Percentiles rank a stretch among this genome's conserved stretches.
Conservation (phyloP, 805 yeast species). For the Candida michaelii region DNA sequence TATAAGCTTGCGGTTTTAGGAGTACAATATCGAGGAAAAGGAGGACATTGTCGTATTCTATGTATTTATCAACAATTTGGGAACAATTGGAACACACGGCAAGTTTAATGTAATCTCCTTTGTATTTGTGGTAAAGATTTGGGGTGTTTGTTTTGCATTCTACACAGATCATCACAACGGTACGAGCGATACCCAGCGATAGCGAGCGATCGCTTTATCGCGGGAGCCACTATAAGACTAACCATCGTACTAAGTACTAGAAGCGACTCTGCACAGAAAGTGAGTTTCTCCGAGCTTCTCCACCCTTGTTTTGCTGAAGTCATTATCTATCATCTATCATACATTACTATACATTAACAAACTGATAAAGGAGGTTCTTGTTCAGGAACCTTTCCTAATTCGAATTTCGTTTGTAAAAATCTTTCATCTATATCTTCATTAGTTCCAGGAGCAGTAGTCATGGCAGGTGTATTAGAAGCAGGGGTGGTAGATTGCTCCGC, state of each 20-base stretch:
- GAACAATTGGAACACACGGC: conserved; percentile 75
- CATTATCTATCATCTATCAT: neutral
- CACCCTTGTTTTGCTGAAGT: too few species aligned
- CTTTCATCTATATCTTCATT: conserved; percentile 29
- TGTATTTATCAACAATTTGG: conserved; percentile 81
- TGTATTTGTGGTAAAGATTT: conserved; percentile 67
- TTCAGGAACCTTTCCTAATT: conserved; percentile 69
- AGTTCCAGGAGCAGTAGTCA: neutral
- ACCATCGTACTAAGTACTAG: too few species aligned
- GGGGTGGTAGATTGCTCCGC: too few species aligned
- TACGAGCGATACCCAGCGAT: too few species aligned
- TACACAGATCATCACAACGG: conserved; percentile 71
- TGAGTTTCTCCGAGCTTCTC: too few species aligned
- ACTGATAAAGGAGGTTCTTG: conserved; percentile 57
- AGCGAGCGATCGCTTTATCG: too few species aligned
- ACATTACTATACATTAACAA: conserved; percentile 7
- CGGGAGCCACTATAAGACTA: too few species aligned
- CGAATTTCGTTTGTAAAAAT: conserved; percentile 49
- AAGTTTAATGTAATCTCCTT: conserved; percentile 75
- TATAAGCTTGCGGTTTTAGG: conserved; percentile 81
- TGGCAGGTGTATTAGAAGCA: neutral
- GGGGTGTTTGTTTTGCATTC: conserved; percentile 72
- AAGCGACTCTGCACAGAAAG: too few species aligned
- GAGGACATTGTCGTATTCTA: conserved; percentile 84
- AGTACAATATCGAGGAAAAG: conserved; percentile 80